These are phyloP conservation scores for Aquilaria malaccensis DNA, from an alignment of 345 rosid genomes.

Conservation along the genomic window DNA sequence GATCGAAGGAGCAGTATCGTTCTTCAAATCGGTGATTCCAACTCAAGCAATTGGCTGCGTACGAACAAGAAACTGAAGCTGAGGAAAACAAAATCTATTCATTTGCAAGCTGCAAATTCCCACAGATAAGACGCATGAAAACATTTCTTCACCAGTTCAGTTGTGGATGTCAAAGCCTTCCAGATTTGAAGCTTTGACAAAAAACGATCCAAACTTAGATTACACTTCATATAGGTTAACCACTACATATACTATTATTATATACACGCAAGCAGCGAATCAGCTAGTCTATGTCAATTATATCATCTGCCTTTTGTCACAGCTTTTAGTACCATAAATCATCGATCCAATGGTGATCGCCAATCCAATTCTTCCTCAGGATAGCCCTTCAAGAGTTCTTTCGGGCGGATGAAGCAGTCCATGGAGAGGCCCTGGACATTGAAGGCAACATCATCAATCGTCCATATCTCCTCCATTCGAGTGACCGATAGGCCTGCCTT, in stretches of 20 bases:
- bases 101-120: too few species aligned
- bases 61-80: too few species aligned
- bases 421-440: conserved; percentile 68
- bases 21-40: too few species aligned
- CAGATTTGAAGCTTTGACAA: neutral
- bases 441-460: conserved; percentile 78
- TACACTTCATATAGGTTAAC: neutral
- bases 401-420: conserved; percentile 89
- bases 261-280: conserved; percentile 1
- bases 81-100: too few species aligned
- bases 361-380: conserved; percentile 32
- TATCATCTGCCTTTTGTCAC: neutral
- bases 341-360: conserved; percentile 22
- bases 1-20: too few species aligned
- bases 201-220: neutral
- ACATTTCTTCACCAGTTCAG: too few species aligned
- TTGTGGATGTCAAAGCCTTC: neutral
- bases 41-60: too few species aligned
- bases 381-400: conserved; percentile 43
- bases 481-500: conserved; percentile 67
- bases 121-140: too few species aligned
- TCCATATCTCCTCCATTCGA: conserved; percentile 83
- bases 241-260: neutral
- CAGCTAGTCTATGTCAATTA: conserved; percentile 9
- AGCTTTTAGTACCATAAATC: neutral